Evolutionary conservation across 2,329 filamentous ascomycete species (phyloP).

Genomic region (Xylariaceae sp.): DNA sequence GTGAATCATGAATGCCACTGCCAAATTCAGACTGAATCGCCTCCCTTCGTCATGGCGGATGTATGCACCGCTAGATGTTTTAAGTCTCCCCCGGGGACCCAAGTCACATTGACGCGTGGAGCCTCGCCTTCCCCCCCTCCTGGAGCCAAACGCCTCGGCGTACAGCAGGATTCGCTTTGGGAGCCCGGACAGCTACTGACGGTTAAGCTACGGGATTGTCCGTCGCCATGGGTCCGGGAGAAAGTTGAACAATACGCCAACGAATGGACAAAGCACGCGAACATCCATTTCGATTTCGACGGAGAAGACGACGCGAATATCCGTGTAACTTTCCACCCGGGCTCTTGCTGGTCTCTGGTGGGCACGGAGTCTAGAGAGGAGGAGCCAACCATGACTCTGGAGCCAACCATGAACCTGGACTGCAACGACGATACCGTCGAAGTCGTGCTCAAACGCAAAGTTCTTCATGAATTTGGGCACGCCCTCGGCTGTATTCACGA

Average conservation of each 20-base stretch:
- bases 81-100: no score
- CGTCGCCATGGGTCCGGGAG: not conserved
- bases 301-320: conserved; percentile 1
- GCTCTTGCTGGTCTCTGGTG: conserved; percentile 3
- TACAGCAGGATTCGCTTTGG: not conserved
- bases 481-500: conserved; percentile 6
- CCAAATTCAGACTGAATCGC: not conserved
- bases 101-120: not conserved
- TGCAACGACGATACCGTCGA: conserved; percentile 3
- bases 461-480: conserved; percentile 6
- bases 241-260: conserved; percentile 3
- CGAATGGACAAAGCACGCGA: conserved; percentile 5
- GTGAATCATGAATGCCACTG: not conserved
- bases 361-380: conserved; percentile 1
- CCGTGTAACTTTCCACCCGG: conserved; percentile 3
- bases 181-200: conserved; percentile 1
- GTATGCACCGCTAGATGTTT: not conserved
- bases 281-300: conserved; percentile 4
- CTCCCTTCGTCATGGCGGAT: not conserved
- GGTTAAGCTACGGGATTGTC: conserved; percentile 2
- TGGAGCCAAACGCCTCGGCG: not conserved
- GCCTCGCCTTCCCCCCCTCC: not conserved
- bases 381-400: no score
- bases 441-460: not conserved
- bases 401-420: conserved; percentile 5